A percentile compares a stretch with the other conserved stretches of the same genome.
Conservation (phyloP, 805 yeast species). For the Schizosaccharomyces japonicus region DNA sequence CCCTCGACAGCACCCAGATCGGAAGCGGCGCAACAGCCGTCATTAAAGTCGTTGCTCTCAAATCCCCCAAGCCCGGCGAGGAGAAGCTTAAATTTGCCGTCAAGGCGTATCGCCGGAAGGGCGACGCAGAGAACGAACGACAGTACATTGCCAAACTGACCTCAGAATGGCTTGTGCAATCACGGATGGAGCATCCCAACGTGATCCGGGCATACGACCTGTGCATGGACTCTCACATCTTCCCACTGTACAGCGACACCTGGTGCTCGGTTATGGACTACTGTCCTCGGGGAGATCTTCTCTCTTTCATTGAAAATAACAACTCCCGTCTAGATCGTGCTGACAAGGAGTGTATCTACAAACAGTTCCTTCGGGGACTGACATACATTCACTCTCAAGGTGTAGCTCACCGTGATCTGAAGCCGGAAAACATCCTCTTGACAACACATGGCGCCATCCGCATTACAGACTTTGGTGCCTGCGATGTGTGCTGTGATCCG, state of each 20-base stretch:
- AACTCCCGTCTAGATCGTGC: slow-evolving; percentile 25
- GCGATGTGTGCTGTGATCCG: slow-evolving; percentile 31
- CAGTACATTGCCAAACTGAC: slow-evolving; percentile 50
- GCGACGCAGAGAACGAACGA: slow-evolving; percentile 26
- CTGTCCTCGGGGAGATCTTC: slow-evolving; percentile 69
- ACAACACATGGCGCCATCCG: slow-evolving; percentile 52
- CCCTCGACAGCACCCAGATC: slow-evolving; percentile 7
- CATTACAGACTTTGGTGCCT: slow-evolving; percentile 78
- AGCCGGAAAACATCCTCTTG: slow-evolving; percentile 62
- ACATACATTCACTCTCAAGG: slow-evolving; percentile 79
- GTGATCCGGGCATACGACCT: slow-evolving; percentile 57
- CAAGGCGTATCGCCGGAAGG: slow-evolving; percentile 55
- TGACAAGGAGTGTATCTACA: slow-evolving; percentile 79
- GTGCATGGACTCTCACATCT: slow-evolving; percentile 10
- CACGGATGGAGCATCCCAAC: slow-evolving; percentile 52
- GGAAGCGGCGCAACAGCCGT: slow-evolving; percentile 18
- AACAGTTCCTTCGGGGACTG: slow-evolving; percentile 64
- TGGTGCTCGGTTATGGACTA: slow-evolving; percentile 36
- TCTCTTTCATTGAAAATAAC: slow-evolving; percentile 30
- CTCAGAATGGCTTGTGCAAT: slow-evolving; percentile 61
- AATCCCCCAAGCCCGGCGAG: slow-evolving; percentile 6
- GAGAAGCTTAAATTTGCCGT: slow-evolving; percentile 37
- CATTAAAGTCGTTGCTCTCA: slow-evolving; percentile 12
- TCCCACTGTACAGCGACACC: slow-evolving; percentile 7
- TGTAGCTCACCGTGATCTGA: slow-evolving; percentile 68